Evolutionary conservation across 2,329 filamentous ascomycete genomes (phyloP).

Genomic region (Podosphaera xanthii): DNA sequence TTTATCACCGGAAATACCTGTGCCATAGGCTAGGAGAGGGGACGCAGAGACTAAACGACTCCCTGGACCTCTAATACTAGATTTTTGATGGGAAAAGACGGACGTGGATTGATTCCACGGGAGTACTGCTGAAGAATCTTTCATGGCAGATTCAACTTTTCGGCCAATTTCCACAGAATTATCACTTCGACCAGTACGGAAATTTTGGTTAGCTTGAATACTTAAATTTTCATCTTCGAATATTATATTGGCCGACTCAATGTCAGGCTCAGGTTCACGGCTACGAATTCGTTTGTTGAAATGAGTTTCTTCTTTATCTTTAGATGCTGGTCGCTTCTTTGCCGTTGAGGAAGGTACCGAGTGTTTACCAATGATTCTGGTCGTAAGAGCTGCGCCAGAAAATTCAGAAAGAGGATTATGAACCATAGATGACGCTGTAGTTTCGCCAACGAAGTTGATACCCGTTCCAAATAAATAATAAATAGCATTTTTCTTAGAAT

Average conservation of each 20-base stretch:
- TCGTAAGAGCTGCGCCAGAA: slow-evolving; percentile 29
- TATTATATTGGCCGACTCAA: slow-evolving; percentile 4
- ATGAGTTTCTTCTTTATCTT: slow-evolving; percentile 8
- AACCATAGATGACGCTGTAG: slow-evolving; percentile 19
- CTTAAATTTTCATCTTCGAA: slow-evolving; percentile 7
- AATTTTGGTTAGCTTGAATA: slow-evolving; percentile 9
- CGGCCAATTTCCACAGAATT: slow-evolving; percentile 41
- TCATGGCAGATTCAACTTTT: slow-evolving; percentile 39
- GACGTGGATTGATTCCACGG: slow-evolving; percentile 44
- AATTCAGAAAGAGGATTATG: slow-evolving; percentile 32
- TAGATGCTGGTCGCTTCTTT: slow-evolving; percentile 5
- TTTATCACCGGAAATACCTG: slow-evolving; percentile 9
- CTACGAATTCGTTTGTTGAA: slow-evolving; percentile 17
- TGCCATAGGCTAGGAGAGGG: slow-evolving; percentile 30
- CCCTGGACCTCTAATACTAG: slow-evolving; percentile 8
- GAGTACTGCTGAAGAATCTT: slow-evolving; percentile 46
- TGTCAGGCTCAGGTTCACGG: slow-evolving; percentile 18
- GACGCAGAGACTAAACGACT: slow-evolving; percentile 32
- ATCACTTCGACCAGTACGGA: background rate
- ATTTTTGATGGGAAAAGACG: slow-evolving; percentile 24
- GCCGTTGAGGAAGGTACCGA: background rate
- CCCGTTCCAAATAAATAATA: slow-evolving; percentile 35
- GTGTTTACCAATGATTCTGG: slow-evolving; percentile 10
- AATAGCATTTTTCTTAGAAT: slow-evolving; percentile 39
- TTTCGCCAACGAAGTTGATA: slow-evolving; percentile 28